phyloP scores from a whole-genome alignment of 371 early-diverging fungal species.

The Fennellomyces sp. region DNA sequence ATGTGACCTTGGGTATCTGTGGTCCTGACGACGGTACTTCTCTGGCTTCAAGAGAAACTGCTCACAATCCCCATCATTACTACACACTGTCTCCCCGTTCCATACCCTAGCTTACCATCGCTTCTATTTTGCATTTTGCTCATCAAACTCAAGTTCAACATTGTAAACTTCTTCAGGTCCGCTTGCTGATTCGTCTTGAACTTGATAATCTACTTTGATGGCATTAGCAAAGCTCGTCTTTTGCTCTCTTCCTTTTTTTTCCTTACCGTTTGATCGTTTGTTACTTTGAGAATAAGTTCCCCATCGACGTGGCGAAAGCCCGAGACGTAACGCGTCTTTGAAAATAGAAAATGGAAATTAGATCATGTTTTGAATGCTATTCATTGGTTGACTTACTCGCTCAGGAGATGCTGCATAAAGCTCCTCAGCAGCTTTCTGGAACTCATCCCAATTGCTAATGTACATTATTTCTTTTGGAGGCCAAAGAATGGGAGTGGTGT shows the following conservation, averaged over 20 bases:
- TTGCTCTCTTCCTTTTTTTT: not conserved
- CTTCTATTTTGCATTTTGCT: constrained; percentile 74
- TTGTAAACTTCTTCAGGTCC: constrained; percentile 77
- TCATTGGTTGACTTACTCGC: constrained; percentile 51
- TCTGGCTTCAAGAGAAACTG: constrained; percentile 2
- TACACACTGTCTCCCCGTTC: too few relatives aligned
- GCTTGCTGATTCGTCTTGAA: constrained; percentile 74
- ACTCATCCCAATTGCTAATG: constrained; percentile 71
- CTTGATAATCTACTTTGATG: constrained; percentile 58
- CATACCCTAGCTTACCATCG: too few relatives aligned
- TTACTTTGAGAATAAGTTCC: constrained; percentile 76
- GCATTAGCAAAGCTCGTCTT: not conserved
- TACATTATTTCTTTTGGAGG: too few relatives aligned
- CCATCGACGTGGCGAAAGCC: constrained; percentile 74
- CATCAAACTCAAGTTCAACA: constrained; percentile 67
- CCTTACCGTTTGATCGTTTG: constrained; percentile 69
- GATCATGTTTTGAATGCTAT: constrained; percentile 27
- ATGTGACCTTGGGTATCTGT: constrained; percentile 13
- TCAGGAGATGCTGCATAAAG: constrained; percentile 67
- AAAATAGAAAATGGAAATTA: not conserved
- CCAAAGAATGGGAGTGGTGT: too few relatives aligned
- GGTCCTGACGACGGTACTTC: constrained; percentile 8
- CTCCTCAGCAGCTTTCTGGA: constrained; percentile 74
- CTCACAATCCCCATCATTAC: too few relatives aligned
- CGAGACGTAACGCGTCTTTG: constrained; percentile 72